These are phyloP conservation scores for Yarrowia keelungensis DNA, from an alignment of 805 yeast genomes.

Conservation along the genomic window DNA sequence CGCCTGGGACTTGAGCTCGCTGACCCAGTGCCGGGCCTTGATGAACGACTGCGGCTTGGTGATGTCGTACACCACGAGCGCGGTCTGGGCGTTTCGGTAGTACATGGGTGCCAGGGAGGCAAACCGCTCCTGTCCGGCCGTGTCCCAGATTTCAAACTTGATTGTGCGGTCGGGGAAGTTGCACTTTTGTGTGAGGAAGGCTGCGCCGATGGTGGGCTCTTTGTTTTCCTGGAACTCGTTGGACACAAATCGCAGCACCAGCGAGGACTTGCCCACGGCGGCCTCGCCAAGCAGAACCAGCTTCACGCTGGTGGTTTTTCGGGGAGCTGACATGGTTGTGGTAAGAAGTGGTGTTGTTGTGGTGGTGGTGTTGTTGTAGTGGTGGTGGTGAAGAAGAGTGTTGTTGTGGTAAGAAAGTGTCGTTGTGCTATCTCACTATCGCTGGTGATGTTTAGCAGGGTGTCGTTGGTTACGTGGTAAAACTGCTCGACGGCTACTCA, in stretches of 20 bases:
- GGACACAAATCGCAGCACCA: conserved; percentile 89
- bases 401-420: neutral
- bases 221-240: conserved; percentile 97
- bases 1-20: conserved; percentile 94
- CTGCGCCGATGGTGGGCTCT: conserved; percentile 98
- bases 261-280: conserved; percentile 95
- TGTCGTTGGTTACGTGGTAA: neutral
- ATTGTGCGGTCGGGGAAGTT: conserved; percentile 84
- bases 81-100: conserved; percentile 96
- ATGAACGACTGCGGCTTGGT: conserved; percentile 94
- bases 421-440: neutral
- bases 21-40: conserved; percentile 98
- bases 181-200: conserved; percentile 92
- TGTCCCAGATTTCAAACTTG: conserved; percentile 77
- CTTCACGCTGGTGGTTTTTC: conserved; percentile 71
- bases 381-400: neutral
- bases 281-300: conserved; percentile 95
- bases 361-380: neutral
- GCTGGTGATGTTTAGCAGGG: no score
- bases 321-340: conserved; percentile 26
- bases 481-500: no score
- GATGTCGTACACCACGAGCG: conserved; percentile 92
- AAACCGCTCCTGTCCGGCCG: conserved; percentile 98
- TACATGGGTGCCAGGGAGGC: conserved; percentile 97
- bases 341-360: neutral